These are phyloP conservation scores for Fusarium verticillioides DNA, from an alignment of 2,329 filamentous ascomycete genomes.

Conservation along the genomic window DNA sequence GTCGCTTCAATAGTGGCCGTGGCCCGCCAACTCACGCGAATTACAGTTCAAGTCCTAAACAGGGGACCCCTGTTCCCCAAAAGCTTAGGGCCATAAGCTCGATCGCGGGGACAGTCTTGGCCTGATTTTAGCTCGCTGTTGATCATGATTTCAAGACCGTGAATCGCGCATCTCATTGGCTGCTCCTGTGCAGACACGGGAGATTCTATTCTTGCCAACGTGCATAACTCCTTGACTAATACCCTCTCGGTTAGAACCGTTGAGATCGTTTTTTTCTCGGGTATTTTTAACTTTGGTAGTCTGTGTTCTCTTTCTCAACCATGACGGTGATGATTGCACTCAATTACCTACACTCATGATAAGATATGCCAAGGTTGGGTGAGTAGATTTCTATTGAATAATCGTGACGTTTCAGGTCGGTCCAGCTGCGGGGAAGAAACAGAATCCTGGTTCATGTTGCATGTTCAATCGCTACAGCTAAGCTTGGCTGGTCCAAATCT, in stretches of 20 bases:
- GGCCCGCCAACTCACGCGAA: not conserved
- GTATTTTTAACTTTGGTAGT: constrained; percentile 22
- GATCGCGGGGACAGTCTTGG: constrained; percentile 21
- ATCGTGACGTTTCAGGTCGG: constrained; percentile 21
- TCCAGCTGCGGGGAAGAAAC: constrained; percentile 7
- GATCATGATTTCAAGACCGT: constrained; percentile 2
- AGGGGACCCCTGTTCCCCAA: constrained; percentile 8
- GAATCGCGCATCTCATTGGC: not conserved
- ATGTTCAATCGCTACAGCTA: not conserved
- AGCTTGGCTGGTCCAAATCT: constrained; percentile 11
- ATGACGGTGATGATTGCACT: constrained; percentile 13
- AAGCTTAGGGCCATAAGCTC: constrained; percentile 1
- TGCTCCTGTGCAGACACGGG: not conserved
- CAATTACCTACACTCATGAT: not conserved
- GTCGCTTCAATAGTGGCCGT: constrained; percentile 13
- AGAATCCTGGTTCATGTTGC: not conserved
- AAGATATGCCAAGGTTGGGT: constrained; percentile 1
- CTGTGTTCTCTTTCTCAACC: not conserved
- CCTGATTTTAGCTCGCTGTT: constrained; percentile 1
- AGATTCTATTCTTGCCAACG: constrained; percentile 9
- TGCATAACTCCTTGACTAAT: not conserved
- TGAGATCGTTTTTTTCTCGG: not conserved
- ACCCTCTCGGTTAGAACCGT: constrained; percentile 4
- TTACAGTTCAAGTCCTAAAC: not conserved
- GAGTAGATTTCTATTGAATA: constrained; percentile 5